A percentile compares a stretch with the other conserved stretches of the same genome.
Conservation (phyloP, 371 early-diverging fungal genomes). For the Catenaria anguillulae region DNA sequence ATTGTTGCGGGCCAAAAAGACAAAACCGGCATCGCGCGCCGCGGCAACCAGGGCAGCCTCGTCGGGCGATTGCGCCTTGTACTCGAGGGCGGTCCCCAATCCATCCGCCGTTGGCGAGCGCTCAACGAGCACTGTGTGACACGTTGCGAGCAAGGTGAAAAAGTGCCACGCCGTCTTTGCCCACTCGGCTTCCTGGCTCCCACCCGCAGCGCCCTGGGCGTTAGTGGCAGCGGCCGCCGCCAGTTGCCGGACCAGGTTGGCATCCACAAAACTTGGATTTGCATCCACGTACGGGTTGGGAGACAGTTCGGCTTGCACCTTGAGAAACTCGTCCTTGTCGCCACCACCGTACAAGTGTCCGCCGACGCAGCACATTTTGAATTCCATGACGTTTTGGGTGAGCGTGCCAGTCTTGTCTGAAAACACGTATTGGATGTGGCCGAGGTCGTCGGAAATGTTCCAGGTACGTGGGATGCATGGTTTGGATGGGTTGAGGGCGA, state of each 20-base stretch:
- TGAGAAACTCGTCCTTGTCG: constrained; percentile 8
- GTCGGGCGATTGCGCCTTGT: constrained; percentile 86
- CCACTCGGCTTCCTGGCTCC: constrained; percentile 18
- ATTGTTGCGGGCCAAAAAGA: constrained; percentile 46
- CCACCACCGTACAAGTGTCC: constrained; percentile 62
- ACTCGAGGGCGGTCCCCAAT: constrained; percentile 37
- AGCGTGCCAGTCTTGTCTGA: constrained; percentile 82
- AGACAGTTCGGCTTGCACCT: background rate
- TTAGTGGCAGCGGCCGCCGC: background rate
- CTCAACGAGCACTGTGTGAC: constrained; percentile 54
- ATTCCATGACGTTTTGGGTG: constrained; percentile 54
- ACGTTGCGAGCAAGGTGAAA: constrained; percentile 57
- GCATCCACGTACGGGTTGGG: no score
- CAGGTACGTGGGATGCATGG: constrained; percentile 73
- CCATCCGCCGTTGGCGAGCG: constrained; percentile 6
- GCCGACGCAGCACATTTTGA: constrained; percentile 64
- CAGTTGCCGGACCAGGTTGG: background rate
- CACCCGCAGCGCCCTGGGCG: no score
- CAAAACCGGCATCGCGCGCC: constrained; percentile 79
- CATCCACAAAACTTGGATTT: background rate
- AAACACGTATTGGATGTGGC: constrained; percentile 82
- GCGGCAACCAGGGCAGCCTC: constrained; percentile 84
- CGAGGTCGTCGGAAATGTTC: constrained; percentile 51
- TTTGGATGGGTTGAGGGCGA: constrained; percentile 66
- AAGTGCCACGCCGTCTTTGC: constrained; percentile 48